Evolutionary conservation across 306 rosid species (phyloP), one percentile per base, ranked within the genome.

Genomic region (Geum urbanum): DNA sequence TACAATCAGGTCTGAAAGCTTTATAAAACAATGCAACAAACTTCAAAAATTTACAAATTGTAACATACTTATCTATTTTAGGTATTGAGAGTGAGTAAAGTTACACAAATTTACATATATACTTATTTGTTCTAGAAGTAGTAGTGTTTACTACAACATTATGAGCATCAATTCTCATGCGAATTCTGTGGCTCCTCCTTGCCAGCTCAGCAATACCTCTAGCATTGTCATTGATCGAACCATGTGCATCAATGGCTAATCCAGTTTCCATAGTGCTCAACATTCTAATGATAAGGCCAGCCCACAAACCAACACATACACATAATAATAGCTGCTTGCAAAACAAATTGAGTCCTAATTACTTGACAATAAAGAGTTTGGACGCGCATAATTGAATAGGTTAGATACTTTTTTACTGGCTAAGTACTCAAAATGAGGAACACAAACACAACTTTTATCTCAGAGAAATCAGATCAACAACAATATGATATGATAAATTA

Each of bases 191-290:
- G 76, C 96, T 88, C 99, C 88, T 91, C 57, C 97, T 97, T 2
- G 97, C 99, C 99, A 94, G 90, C 86, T 94, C 97, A 69, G 98
- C 98, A 81, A 94, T 94, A 74, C 97, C 98, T 64, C 98, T 92
- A 24, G 97, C 97, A 67, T 94, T 94, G 85, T 94, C 97, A 80
- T 97, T 88, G 81, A 91, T 94, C 67, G 97, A 96, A 77, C 99
- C 99, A 75, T 88, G 91, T 2, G 99, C 97, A 74, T 94, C 96
- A 37, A 94, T 94, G 71, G 97, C 99, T 84, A 94, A 81, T 63
- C 96, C 99, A 54, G 97, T 94, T 9, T 97, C 96, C 10, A 90
- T 91, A 66, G 97, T 94, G 72, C 99, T 91, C 46, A 91, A 79
- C 97, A 94, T 94, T 75, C 99, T 97, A n/a, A 94, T 94, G 63